A percentile compares a stretch with the other conserved stretches of the same genome.
These are phyloP conservation scores for Alternaria longipes DNA, from an alignment of 2,329 filamentous ascomycete genomes.

Conservation along the genomic window DNA sequence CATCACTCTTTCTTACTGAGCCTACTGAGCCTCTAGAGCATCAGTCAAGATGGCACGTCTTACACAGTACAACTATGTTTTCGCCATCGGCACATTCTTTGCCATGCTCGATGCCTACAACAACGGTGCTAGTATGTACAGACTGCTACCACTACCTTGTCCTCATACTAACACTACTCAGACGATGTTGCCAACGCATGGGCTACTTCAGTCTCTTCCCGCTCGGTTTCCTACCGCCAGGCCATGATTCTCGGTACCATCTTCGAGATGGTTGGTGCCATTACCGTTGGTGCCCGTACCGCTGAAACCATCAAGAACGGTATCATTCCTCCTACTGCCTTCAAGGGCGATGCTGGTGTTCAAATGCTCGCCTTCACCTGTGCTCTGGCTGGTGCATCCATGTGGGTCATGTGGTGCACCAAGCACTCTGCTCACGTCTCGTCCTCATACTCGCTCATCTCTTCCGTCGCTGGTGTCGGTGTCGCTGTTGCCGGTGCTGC, in stretches of 20 bases:
- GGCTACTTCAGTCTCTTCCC: slow-evolving; percentile 83
- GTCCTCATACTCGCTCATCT: slow-evolving; percentile 64
- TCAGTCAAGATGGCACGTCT: slow-evolving; percentile 33
- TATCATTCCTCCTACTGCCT: slow-evolving; percentile 58
- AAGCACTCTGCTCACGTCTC: slow-evolving; percentile 73
- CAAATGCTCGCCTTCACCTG: slow-evolving; percentile 67
- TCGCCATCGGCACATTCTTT: slow-evolving; percentile 79
- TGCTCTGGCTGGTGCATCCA: slow-evolving; percentile 69
- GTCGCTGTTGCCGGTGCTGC: slow-evolving; percentile 64
- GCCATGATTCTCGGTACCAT: slow-evolving; percentile 61
- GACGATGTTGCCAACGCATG: slow-evolving; percentile 87
- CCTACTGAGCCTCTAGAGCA: slow-evolving; percentile 22
- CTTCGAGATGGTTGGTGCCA: slow-evolving; percentile 59
- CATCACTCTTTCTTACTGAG: slow-evolving; percentile 23
- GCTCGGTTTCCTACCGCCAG: slow-evolving; percentile 75
- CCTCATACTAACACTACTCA: slow-evolving; percentile 24
- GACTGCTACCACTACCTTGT: not conserved
- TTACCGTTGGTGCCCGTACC: slow-evolving; percentile 60
- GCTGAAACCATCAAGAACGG: slow-evolving; percentile 83
- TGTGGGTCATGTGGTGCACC: slow-evolving; percentile 85
- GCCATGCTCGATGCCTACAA: slow-evolving; percentile 80
- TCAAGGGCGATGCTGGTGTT: slow-evolving; percentile 57
- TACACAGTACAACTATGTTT: slow-evolving; percentile 70
- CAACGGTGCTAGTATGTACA: slow-evolving; percentile 76
- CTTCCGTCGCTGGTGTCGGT: slow-evolving; percentile 58